Evolutionary conservation across 1,139 yeast genomes (phyloP).

Genomic region (Kodamaea ohmeri): DNA sequence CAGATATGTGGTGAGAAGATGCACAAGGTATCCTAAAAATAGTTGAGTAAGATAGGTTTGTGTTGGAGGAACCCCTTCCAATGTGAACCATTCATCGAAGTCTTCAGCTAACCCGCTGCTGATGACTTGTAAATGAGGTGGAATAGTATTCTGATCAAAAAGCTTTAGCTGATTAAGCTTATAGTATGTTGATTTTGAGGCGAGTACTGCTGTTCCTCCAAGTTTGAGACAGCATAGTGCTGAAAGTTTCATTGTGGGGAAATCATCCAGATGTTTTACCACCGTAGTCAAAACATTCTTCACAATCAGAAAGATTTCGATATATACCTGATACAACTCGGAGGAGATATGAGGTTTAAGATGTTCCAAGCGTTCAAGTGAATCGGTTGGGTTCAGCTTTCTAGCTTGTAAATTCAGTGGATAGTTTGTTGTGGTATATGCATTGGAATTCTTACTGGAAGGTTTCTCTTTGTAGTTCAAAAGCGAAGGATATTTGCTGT

Average conservation of each 20-base stretch:
- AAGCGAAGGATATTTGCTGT: slow-evolving; percentile 23
- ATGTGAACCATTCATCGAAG: slow-evolving; percentile 38
- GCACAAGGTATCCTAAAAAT: slow-evolving; percentile 35
- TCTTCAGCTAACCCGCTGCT: slow-evolving; percentile 29
- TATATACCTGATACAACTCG: slow-evolving; percentile 28
- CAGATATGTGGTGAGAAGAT: slow-evolving; percentile 36
- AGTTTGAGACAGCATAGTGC: slow-evolving; percentile 29
- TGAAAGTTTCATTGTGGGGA: slow-evolving; percentile 18
- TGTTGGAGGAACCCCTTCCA: slow-evolving; percentile 29
- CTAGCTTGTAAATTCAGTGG: no score
- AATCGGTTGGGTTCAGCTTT: slow-evolving; percentile 8
- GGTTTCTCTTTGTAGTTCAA: slow-evolving; percentile 7
- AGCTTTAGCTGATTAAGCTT: slow-evolving; percentile 31
- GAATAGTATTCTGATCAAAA: slow-evolving; percentile 33
- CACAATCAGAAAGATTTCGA: slow-evolving; percentile 33
- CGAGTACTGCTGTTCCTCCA: slow-evolving; percentile 34
- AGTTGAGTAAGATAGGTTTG: slow-evolving; percentile 23
- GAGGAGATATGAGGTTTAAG: slow-evolving; percentile 26
- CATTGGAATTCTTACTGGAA: not conserved
- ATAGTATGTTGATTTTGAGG: slow-evolving; percentile 36
- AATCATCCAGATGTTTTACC: not conserved
- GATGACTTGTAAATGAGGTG: slow-evolving; percentile 21
- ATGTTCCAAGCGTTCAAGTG: slow-evolving; percentile 26
- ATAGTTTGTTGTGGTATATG: no score
- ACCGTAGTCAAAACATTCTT: slow-evolving; percentile 23